phyloP scores from a whole-genome alignment of 129 eudicot genomes.

The Pittosporum tobira region DNA sequence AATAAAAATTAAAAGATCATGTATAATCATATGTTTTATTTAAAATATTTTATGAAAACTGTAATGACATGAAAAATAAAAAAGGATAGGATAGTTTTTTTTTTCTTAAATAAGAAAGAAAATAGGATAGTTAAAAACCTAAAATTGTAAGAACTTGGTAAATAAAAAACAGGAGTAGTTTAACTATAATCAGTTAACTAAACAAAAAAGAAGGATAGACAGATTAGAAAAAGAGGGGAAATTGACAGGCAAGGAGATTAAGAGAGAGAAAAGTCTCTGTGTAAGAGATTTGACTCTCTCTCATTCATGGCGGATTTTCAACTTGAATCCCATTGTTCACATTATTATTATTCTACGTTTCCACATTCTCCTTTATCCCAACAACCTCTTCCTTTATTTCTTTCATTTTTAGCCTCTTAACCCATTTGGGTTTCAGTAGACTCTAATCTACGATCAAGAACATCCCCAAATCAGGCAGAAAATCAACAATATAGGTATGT shows the following conservation, averaged over 20 bases:
- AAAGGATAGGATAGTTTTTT: too few species aligned
- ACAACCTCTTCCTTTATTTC: slow-evolving; percentile 1
- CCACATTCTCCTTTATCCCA: slow-evolving; percentile 5
- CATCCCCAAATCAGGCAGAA: slow-evolving; percentile 1
- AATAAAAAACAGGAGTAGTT: too few species aligned
- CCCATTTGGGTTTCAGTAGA: slow-evolving; percentile 7
- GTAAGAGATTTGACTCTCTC: slow-evolving; percentile 28
- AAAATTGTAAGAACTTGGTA: too few species aligned
- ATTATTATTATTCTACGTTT: slow-evolving; percentile 5
- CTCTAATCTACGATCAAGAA: neutral
- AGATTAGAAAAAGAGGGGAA: neutral
- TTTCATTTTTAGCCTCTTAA: slow-evolving; percentile 7
- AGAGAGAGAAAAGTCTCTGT: slow-evolving; percentile 40
- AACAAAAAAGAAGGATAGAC: neutral
- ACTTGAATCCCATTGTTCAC: slow-evolving; percentile 1
- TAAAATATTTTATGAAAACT: too few species aligned
- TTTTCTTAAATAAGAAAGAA: too few species aligned
- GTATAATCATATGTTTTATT: too few species aligned
- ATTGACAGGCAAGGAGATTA: slow-evolving; percentile 14
- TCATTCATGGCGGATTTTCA: slow-evolving; percentile 33
- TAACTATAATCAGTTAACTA: too few species aligned
- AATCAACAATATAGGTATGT: slow-evolving; percentile 5
- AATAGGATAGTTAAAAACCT: too few species aligned
- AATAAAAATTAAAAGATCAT: too few species aligned
- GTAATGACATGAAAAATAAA: too few species aligned